phyloP scores from a whole-genome alignment of 257 asterid species.

The Jacaranda copaia region DNA sequence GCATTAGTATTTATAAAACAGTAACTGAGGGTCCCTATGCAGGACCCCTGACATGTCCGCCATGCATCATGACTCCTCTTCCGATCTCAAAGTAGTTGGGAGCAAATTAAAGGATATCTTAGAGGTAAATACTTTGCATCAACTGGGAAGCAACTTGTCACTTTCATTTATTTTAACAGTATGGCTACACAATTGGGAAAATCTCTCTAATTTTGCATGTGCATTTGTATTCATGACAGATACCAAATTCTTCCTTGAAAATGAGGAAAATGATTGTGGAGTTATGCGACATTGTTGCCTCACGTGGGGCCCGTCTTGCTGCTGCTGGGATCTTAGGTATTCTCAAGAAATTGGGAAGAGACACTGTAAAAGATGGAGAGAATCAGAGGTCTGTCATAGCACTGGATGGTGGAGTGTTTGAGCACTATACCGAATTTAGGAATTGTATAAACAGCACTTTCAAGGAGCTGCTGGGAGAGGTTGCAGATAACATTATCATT shows the following conservation, averaged over 20 bases:
- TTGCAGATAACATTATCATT: slow-evolving; percentile 34
- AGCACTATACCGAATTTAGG: slow-evolving; percentile 78
- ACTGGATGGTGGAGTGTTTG: slow-evolving; percentile 78
- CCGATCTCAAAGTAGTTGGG: slow-evolving; percentile 86
- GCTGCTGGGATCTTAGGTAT: slow-evolving; percentile 86
- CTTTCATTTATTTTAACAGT: too few relatives aligned
- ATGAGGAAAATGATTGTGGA: slow-evolving; percentile 65
- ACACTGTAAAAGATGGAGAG: slow-evolving; percentile 57
- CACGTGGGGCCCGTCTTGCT: slow-evolving; percentile 87
- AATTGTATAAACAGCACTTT: slow-evolving; percentile 61
- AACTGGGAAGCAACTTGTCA: background rate
- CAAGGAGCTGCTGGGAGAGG: slow-evolving; percentile 74
- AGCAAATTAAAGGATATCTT: slow-evolving; percentile 71
- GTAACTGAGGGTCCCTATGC: slow-evolving; percentile 33
- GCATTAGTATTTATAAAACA: slow-evolving; percentile 16
- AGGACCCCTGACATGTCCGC: slow-evolving; percentile 88
- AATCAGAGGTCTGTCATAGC: slow-evolving; percentile 70
- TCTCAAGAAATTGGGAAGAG: slow-evolving; percentile 83
- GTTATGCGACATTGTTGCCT: slow-evolving; percentile 72
- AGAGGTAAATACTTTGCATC: slow-evolving; percentile 54
- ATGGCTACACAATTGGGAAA: too few relatives aligned
- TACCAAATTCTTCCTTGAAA: slow-evolving; percentile 67
- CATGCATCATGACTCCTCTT: slow-evolving; percentile 82
- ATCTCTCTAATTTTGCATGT: background rate
- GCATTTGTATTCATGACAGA: slow-evolving; percentile 40